Conservation (phyloP, 345 rosid species). For the Populus pruinosa region DNA sequence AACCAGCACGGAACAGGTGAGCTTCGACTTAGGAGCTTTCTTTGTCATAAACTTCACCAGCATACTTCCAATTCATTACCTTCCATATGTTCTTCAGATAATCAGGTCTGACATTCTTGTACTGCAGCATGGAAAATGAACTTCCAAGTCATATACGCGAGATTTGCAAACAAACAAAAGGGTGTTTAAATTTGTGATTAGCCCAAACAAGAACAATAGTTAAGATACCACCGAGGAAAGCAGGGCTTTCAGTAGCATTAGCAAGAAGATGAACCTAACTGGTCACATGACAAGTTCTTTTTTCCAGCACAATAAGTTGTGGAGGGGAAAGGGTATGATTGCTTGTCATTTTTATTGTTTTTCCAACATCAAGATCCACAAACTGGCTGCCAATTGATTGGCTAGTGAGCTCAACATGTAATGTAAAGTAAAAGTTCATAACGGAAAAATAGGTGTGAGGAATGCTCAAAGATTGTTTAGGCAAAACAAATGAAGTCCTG, state of each 20-base stretch:
- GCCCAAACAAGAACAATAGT: not conserved
- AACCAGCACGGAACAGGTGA: not conserved
- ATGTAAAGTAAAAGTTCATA: not conserved
- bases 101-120: conserved; percentile 84
- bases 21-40: conserved; percentile 41
- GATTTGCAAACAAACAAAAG: not conserved
- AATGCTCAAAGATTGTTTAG: not conserved
- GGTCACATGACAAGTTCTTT: not conserved
- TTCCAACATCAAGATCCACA: not conserved
- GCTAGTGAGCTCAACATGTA: not conserved
- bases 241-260: not conserved
- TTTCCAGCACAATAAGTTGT: not conserved
- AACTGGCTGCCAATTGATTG: not conserved
- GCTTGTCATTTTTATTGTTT: not conserved
- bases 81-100: conserved; percentile 95
- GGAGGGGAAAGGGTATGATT: not conserved
- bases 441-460: not conserved
- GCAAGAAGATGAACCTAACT: not conserved
- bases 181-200: not conserved
- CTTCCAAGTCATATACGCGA: not conserved
- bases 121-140: conserved; percentile 39
- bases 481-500: not conserved
- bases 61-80: conserved; percentile 89
- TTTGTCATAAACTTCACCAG: conserved; percentile 55
- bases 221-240: not conserved